phyloP scores from a whole-genome alignment of 352 stramenopile genomes.

The Globisporangium iwayamae region DNA sequence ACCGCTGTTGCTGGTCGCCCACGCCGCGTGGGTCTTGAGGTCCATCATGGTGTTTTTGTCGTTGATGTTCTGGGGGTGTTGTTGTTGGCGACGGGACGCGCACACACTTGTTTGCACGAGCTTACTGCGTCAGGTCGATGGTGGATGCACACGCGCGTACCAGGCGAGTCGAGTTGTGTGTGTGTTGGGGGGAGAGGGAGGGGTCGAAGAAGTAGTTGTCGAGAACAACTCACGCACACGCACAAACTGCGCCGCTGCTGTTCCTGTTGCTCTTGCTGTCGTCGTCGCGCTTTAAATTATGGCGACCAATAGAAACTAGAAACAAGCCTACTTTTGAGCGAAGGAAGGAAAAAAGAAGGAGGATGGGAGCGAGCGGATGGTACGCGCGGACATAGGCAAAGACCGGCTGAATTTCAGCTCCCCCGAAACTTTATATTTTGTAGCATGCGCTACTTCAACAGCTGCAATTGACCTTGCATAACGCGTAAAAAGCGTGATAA shows the following conservation, averaged over 20 bases:
- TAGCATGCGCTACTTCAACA: too few species aligned
- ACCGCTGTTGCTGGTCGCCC: background rate
- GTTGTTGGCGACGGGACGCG: background rate
- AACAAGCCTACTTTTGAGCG: too few species aligned
- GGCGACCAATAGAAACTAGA: background rate
- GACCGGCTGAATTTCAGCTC: too few species aligned
- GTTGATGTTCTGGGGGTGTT: background rate
- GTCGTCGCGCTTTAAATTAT: background rate
- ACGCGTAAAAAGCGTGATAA: too few species aligned
- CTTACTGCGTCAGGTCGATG: too few species aligned
- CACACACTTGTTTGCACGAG: background rate
- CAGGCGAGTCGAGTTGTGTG: background rate
- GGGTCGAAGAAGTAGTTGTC: background rate
- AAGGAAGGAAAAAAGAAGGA: constrained; percentile 3
- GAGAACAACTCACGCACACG: background rate
- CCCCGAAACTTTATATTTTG: too few species aligned
- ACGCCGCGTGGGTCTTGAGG: constrained; percentile 3
- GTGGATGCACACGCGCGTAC: background rate
- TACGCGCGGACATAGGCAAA: too few species aligned
- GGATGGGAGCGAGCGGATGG: background rate
- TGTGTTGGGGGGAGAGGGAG: too few species aligned
- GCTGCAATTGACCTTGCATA: too few species aligned
- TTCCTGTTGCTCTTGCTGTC: too few species aligned
- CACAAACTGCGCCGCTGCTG: background rate
- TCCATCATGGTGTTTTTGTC: constrained; percentile 14